These are phyloP conservation scores for Vaccinium myrtillus DNA, from an alignment of 148 eudicot genomes.

Conservation along the genomic window DNA sequence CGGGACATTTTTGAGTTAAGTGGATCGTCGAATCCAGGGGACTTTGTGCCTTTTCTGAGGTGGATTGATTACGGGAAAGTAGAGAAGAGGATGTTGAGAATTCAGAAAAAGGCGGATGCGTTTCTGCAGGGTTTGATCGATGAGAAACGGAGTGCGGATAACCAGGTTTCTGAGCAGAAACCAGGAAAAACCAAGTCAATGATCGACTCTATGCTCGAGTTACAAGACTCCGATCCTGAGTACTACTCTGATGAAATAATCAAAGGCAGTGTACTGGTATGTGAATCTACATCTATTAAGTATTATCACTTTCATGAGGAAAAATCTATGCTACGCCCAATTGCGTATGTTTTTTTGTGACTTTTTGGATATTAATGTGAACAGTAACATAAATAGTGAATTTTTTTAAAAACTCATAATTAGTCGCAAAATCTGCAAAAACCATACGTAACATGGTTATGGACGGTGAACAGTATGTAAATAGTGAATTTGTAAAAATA, in stretches of 20 bases:
- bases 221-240: slow-evolving; percentile 33
- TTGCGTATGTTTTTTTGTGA: too few species aligned
- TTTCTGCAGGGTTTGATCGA: slow-evolving; percentile 32
- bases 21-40: slow-evolving; percentile 31
- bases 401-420: too few species aligned
- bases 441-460: too few species aligned
- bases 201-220: slow-evolving; percentile 26
- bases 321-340: too few species aligned
- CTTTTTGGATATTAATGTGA: too few species aligned
- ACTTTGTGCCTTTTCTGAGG: slow-evolving; percentile 30
- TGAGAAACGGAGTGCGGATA: slow-evolving; percentile 1
- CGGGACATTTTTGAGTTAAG: slow-evolving; percentile 24
- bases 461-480: too few species aligned
- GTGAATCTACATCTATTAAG: not conserved
- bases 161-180: not conserved
- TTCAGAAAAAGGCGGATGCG: slow-evolving; percentile 19
- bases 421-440: too few species aligned
- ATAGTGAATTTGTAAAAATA: too few species aligned
- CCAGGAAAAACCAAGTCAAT: slow-evolving; percentile 9
- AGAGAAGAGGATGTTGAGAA: slow-evolving; percentile 29
- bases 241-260: slow-evolving; percentile 31
- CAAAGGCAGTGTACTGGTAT: slow-evolving; percentile 43
- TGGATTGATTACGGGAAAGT: slow-evolving; percentile 27
- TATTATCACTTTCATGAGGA: too few species aligned
- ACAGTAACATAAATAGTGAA: too few species aligned